A percentile compares a stretch with the other conserved stretches of the same genome.
Conservation (phyloP, 495 filamentous ascomycete genomes). For the Aspergillus panamensis region DNA sequence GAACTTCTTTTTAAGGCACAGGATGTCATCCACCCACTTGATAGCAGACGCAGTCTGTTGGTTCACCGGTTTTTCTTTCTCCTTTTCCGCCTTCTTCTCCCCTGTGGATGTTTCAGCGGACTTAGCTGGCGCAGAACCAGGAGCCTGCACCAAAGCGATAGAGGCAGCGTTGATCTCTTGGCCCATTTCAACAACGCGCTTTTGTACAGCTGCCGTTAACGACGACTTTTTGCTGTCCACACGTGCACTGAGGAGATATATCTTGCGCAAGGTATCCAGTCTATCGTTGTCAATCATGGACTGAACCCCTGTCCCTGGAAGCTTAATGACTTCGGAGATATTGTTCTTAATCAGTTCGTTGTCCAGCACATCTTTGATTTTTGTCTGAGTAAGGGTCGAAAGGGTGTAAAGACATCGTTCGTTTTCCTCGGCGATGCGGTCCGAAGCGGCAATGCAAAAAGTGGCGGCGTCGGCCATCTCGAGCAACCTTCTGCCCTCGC, state of each 20-base stretch:
- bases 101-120: conserved; percentile 17
- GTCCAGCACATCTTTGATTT: conserved; percentile 76
- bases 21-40: conserved; percentile 91
- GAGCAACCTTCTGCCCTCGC: conserved; percentile 69
- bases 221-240: conserved; percentile 73
- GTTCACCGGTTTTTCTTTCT: conserved; percentile 51
- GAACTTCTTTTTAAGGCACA: conserved; percentile 84
- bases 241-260: conserved; percentile 73
- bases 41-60: conserved; percentile 78
- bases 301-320: conserved; percentile 79
- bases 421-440: conserved; percentile 73
- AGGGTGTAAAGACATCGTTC: conserved; percentile 78
- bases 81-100: conserved; percentile 44
- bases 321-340: conserved; percentile 74
- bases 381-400: conserved; percentile 62
- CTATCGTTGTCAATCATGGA: conserved; percentile 91
- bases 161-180: conserved; percentile 73
- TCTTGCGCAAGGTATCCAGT: conserved; percentile 65
- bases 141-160: conserved; percentile 22
- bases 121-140: conserved; percentile 27
- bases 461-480: conserved; percentile 73
- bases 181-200: conserved; percentile 75
- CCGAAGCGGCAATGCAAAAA: conserved; percentile 75
- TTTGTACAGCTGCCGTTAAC: conserved; percentile 65
- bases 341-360: conserved; percentile 71